Evolutionary conservation across 2,329 filamentous ascomycete genomes (phyloP), one percentile per base, ranked within the genome.

Genomic region (Knufia petricola): DNA sequence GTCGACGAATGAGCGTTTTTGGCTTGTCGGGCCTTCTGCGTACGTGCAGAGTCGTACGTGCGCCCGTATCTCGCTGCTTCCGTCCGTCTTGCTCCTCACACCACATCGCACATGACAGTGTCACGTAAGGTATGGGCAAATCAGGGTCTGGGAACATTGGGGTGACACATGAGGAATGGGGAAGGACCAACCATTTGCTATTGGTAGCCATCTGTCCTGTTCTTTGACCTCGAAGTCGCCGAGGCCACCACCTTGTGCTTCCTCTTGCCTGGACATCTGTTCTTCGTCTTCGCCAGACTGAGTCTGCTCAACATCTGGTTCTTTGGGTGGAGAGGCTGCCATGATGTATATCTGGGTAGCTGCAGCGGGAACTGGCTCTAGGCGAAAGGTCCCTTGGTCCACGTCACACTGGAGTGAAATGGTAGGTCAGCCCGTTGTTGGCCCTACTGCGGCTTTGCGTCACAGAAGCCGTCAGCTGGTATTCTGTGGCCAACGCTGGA

Each of bases 221-320:
- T 98, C 92, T 78, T 96, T 96, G 71, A 96, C 90, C 73, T 96
- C 90, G 68, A 95, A 95, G 74, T 96, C 90, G 71, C 87, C 81
- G 70, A 84, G 77, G 68, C 78, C 83, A 69, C 77, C 77, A 68
- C 77, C 76, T 74, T 87, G 84, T 69, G 88, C 85, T 74, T 69
- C 67, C 52, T 70, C 66, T 51, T 71, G 69, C 61, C 74, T 74
- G 64, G 94, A 88, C 86, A 94, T 94, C 79, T 84, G 84, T 77
- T 83, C 82, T 76, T 92, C 87, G 66, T 78, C 74, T 76, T 94
- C 87, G 74, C 92, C 88, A 76, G 88, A 94, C 77, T 87, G 86
- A 79, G 79, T 84, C 78, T 84, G 85, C 78, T 95, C 90, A 77
- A 88, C 85, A 76, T 94, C 80, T 64, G 73, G 72, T 65, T 84